Conservation (phyloP, 345 rosid genomes). For the Eucalyptus tenuipes region DNA sequence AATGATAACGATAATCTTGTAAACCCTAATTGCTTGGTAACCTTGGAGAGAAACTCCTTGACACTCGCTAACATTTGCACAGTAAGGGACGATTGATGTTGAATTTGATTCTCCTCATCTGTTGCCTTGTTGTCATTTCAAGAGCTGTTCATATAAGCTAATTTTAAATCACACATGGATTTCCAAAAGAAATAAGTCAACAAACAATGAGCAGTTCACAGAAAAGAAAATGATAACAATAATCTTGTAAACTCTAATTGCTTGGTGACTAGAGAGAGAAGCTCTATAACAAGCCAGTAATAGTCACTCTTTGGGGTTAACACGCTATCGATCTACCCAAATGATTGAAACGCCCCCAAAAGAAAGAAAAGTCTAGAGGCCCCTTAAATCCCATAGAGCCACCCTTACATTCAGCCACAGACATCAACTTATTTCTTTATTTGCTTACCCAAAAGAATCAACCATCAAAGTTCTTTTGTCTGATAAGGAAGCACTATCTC, state of each 20-base stretch:
- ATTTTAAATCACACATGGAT: background rate
- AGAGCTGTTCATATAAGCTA: background rate
- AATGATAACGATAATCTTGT: no score
- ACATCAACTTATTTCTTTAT: background rate
- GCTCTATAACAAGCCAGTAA: background rate
- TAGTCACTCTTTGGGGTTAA: background rate
- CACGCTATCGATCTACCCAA: background rate
- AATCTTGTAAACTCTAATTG: background rate
- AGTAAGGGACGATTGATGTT: background rate
- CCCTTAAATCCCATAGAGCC: background rate
- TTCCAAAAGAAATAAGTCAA: background rate
- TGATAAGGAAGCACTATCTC: background rate
- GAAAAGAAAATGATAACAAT: background rate
- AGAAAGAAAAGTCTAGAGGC: background rate
- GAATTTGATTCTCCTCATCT: background rate
- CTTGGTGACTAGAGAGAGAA: background rate
- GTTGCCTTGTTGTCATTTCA: background rate
- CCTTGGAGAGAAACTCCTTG: background rate
- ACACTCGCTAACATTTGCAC: background rate
- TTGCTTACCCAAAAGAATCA: background rate
- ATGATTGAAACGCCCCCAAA: background rate
- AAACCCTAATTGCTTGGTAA: no score
- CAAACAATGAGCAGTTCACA: background rate
- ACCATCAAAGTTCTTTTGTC: background rate
- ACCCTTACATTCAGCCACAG: background rate